phyloP scores from a whole-genome alignment of 2,329 filamentous ascomycete genomes.

The Sporothrix pseudoabietina region DNA sequence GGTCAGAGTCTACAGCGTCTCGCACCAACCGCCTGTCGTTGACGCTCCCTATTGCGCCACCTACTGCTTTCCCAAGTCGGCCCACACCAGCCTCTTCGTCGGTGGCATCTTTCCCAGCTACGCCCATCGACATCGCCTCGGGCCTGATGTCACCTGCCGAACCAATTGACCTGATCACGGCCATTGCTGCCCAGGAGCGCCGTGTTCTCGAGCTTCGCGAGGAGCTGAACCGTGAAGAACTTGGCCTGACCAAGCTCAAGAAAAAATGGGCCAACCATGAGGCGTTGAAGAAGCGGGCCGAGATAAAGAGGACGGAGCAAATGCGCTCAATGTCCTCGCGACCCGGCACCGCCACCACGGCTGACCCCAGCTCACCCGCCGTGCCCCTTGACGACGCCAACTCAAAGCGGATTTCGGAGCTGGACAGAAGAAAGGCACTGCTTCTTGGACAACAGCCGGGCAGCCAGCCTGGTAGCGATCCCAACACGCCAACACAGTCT shows the following conservation, averaged over 20 bases:
- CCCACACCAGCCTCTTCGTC: slow-evolving; percentile 53
- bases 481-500: slow-evolving; percentile 43
- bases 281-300: slow-evolving; percentile 71
- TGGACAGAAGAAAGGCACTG: slow-evolving; percentile 72
- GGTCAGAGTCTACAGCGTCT: slow-evolving; percentile 57
- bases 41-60: slow-evolving; percentile 62
- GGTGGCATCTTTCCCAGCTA: slow-evolving; percentile 51
- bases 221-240: slow-evolving; percentile 81
- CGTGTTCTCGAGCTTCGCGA: slow-evolving; percentile 88
- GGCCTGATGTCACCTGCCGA: slow-evolving; percentile 53
- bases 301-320: slow-evolving; percentile 65
- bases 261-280: slow-evolving; percentile 80
- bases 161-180: slow-evolving; percentile 74
- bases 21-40: slow-evolving; percentile 62
- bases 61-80: slow-evolving; percentile 55
- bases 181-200: slow-evolving; percentile 89
- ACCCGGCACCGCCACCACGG: slow-evolving; percentile 21
- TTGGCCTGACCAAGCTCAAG: slow-evolving; percentile 75
- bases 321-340: slow-evolving; percentile 50
- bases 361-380: slow-evolving; percentile 5
- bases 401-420: slow-evolving; percentile 57
- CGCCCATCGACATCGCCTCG: slow-evolving; percentile 51
- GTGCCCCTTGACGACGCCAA: slow-evolving; percentile 34
- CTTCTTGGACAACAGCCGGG: slow-evolving; percentile 52
- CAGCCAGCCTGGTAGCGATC: slow-evolving; percentile 38